Evolutionary conservation across 2,329 filamentous ascomycete species (phyloP).

Genomic region (Ophiognomonia clavigignenti-juglandacearum): DNA sequence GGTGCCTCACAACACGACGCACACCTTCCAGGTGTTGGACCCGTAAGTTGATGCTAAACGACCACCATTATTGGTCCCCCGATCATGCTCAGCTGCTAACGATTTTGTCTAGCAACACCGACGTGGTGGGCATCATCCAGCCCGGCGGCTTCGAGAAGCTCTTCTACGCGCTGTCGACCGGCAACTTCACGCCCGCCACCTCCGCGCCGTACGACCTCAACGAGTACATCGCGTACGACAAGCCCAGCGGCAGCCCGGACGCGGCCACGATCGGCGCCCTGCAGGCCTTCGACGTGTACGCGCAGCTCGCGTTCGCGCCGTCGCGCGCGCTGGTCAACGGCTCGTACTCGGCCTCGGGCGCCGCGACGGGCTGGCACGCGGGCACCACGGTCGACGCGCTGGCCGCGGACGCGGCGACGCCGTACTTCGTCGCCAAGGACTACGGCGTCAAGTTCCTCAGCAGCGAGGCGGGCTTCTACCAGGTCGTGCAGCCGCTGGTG

Average conservation of each 20-base stretch:
- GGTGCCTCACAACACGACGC: constrained; percentile 38
- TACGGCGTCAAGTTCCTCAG: constrained; percentile 41
- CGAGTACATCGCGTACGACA: constrained; percentile 17
- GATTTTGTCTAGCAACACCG: constrained; percentile 29
- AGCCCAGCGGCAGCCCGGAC: constrained; percentile 20
- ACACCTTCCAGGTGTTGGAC: constrained; percentile 43
- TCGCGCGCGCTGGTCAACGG: constrained; percentile 37
- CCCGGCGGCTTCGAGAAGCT: constrained; percentile 45
- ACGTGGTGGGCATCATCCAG: constrained; percentile 39
- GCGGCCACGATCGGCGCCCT: constrained; percentile 30
- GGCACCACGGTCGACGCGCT: constrained; percentile 28
- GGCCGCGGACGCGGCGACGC: constrained; percentile 24
- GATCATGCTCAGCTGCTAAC: neutral
- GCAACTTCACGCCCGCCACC: constrained; percentile 18
- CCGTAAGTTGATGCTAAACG: constrained; percentile 19
- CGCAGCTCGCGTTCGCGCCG: constrained; percentile 33
- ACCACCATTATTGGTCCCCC: neutral
- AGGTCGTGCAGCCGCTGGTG: constrained; percentile 39
- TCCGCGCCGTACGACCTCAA: constrained; percentile 7
- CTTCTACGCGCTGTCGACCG: constrained; percentile 28
- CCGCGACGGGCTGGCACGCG: constrained; percentile 31
- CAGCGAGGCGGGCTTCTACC: constrained; percentile 29
- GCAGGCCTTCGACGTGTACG: constrained; percentile 37
- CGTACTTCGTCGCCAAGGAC: constrained; percentile 40
- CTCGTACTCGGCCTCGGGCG: constrained; percentile 23